Conservation (phyloP, 257 asterid species). For the Ilex aquifolium region DNA sequence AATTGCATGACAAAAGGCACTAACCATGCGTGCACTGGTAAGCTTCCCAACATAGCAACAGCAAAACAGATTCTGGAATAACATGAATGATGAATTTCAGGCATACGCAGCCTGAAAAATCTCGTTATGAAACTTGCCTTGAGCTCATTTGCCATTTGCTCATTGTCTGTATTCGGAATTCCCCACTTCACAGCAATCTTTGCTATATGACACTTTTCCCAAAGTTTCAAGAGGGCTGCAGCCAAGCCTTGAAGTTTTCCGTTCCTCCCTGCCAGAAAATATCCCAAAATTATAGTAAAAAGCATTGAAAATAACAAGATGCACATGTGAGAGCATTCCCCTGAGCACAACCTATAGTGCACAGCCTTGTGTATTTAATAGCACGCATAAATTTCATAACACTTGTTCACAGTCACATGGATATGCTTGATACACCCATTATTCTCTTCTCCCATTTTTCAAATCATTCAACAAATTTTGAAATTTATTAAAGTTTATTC, state of each 20-base stretch:
- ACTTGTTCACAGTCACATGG: too few species aligned
- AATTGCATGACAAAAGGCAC: too few species aligned
- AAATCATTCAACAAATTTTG: too few species aligned
- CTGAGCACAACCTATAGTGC: constrained; percentile 10
- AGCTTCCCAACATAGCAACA: too few species aligned
- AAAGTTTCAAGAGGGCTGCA: constrained; percentile 66
- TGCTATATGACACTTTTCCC: constrained; percentile 95
- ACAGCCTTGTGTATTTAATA: constrained; percentile 9
- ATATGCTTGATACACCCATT: too few species aligned
- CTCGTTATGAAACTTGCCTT: constrained; percentile 52
- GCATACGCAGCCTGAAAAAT: constrained; percentile 8
- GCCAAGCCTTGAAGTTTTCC: constrained; percentile 86
- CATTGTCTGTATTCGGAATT: constrained; percentile 74
- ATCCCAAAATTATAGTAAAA: not conserved
- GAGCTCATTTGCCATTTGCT: constrained; percentile 86
- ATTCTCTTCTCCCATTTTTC: too few species aligned
- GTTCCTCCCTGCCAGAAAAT: constrained; percentile 63
- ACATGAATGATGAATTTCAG: constrained; percentile 7
- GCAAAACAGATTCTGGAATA: not conserved
- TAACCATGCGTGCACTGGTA: too few species aligned
- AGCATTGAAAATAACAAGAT: too few species aligned
- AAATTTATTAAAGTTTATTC: too few species aligned
- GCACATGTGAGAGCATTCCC: too few species aligned
- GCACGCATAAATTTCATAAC: too few species aligned
- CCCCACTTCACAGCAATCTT: constrained; percentile 95